phyloP scores from a whole-genome alignment of 495 filamentous ascomycete genomes.

The Aspergillus affinis region DNA sequence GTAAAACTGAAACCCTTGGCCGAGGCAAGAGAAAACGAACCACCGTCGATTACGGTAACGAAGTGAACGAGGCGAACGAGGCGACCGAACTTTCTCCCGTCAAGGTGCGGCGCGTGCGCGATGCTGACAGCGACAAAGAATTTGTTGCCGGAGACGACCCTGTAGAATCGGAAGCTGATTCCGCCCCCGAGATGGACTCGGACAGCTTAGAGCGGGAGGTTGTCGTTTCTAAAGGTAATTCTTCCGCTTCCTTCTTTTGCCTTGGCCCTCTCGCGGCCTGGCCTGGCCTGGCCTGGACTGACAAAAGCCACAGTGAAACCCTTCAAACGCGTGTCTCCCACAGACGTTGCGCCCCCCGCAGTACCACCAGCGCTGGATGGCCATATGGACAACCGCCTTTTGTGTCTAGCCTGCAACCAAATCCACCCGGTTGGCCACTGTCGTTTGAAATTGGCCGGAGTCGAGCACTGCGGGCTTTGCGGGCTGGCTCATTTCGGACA shows the following conservation, averaged over 20 bases:
- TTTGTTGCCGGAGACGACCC: conserved; percentile 22
- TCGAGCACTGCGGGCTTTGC: conserved; percentile 65
- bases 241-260: background rate
- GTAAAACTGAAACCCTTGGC: conserved; percentile 68
- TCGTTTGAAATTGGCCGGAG: conserved; percentile 57
- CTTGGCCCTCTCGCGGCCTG: background rate
- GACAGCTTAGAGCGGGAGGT: background rate
- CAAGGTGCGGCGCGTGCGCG: conserved; percentile 27
- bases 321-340: conserved; percentile 41
- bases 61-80: conserved; percentile 11
- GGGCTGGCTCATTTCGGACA: conserved; percentile 64
- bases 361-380: conserved; percentile 46
- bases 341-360: conserved; percentile 14
- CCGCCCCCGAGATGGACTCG: conserved; percentile 17
- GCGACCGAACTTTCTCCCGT: conserved; percentile 22
- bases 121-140: conserved; percentile 37
- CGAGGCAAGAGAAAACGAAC: conserved; percentile 70
- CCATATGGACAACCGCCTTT: conserved; percentile 19
- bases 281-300: conserved; percentile 6
- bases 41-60: conserved; percentile 37
- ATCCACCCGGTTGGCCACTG: conserved; percentile 58
- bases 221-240: conserved; percentile 20
- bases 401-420: conserved; percentile 56
- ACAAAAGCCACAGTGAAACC: conserved; percentile 24
- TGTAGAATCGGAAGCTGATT: conserved; percentile 28